Conservation (phyloP, 2,329 filamentous ascomycete genomes). For the Cladorrhinum sp. region DNA sequence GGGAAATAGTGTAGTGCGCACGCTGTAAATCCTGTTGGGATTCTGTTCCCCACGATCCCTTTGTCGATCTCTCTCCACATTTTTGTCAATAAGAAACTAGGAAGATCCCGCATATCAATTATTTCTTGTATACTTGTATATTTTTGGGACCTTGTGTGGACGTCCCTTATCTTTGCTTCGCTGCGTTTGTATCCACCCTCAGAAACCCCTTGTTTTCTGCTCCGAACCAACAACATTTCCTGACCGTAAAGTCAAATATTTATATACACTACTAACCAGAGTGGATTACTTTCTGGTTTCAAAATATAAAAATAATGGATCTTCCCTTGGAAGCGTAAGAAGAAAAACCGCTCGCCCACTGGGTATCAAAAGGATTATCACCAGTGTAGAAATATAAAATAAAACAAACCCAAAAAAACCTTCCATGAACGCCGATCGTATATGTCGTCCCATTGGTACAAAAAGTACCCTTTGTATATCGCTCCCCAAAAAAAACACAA, state of each 20-base stretch:
- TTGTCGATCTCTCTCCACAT: not conserved
- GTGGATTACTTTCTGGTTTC: not conserved
- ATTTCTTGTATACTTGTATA: not conserved
- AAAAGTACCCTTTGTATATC: conserved; percentile 6
- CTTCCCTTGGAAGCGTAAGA: not conserved
- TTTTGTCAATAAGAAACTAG: not conserved
- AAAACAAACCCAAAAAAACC: not conserved
- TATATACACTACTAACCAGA: not conserved
- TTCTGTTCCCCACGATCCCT: not conserved
- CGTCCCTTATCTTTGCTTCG: not conserved
- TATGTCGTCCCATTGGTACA: conserved; percentile 8
- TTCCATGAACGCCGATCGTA: not conserved
- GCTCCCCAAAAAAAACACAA: not conserved
- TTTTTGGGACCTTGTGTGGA: not conserved
- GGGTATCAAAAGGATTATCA: not conserved
- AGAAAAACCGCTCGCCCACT: not conserved
- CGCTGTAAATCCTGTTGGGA: too few relatives aligned
- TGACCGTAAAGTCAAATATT: not conserved
- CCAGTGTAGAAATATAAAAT: not conserved
- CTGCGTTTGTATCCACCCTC: too few relatives aligned
- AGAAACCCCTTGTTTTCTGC: too few relatives aligned
- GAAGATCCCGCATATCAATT: not conserved
- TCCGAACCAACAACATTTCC: not conserved
- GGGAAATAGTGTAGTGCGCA: not conserved
- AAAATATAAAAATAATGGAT: not conserved